These are phyloP conservation scores for Margaritispora aquatica DNA, from an alignment of 495 filamentous ascomycete species.

Conservation along the genomic window DNA sequence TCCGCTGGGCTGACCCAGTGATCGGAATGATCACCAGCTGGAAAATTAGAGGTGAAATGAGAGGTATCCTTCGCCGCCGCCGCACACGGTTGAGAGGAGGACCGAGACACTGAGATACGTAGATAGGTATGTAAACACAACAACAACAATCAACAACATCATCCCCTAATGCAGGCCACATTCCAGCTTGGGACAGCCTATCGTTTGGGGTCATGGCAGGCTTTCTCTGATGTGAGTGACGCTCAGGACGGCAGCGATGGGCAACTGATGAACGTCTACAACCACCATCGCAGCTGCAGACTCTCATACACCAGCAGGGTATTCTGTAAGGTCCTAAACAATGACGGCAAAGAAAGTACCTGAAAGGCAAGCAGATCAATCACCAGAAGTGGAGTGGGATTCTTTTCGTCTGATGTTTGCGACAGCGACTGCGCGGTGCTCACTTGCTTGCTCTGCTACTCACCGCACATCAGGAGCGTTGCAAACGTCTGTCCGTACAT, in stretches of 20 bases:
- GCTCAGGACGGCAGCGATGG: not conserved
- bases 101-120: no score
- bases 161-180: not conserved
- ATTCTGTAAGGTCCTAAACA: not conserved
- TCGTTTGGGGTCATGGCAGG: not conserved
- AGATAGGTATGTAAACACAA: no score
- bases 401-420: not conserved
- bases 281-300: not conserved
- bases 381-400: no score
- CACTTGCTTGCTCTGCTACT: not conserved
- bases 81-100: not conserved
- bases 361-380: not conserved
- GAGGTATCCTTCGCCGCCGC: not conserved
- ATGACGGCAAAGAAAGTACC: not conserved
- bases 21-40: not conserved
- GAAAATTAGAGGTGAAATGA: not conserved
- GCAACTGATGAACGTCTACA: not conserved
- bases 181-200: not conserved
- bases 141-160: no score
- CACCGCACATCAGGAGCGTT: not conserved
- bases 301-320: not conserved
- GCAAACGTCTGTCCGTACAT: not conserved
- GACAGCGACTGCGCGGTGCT: no score
- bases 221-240: not conserved
- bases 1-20: not conserved